Conservation (phyloP, 352 stramenopile genomes). For the Phytophthora cactorum region DNA sequence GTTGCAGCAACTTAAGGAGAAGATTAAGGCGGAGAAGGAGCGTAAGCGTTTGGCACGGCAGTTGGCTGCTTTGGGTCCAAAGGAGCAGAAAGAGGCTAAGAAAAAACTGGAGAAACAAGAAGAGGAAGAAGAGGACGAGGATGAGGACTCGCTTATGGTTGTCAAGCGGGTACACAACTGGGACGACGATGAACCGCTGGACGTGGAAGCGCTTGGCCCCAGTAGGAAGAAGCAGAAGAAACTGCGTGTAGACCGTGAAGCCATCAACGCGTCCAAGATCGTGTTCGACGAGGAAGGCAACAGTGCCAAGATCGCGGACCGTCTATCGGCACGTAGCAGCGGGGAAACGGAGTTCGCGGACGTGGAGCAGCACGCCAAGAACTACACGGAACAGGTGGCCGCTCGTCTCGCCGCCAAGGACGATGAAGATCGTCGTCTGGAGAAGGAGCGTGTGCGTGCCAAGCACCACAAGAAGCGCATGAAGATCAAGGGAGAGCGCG, state of each 20-base stretch:
- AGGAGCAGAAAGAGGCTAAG: conserved; percentile 40
- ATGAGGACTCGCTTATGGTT: conserved; percentile 92
- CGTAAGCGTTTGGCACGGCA: conserved; percentile 91
- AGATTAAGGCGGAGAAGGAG: conserved; percentile 97
- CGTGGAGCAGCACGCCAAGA: conserved; percentile 68
- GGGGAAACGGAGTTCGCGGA: conserved; percentile 61
- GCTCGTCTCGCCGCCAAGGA: conserved; percentile 82
- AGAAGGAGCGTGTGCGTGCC: conserved; percentile 89
- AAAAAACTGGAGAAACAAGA: conserved; percentile 43
- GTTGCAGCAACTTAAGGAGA: conserved; percentile 97
- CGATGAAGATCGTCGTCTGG: conserved; percentile 72
- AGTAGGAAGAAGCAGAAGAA: conserved; percentile 91
- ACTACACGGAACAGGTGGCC: conserved; percentile 69
- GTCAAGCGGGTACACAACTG: conserved; percentile 93
- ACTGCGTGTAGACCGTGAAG: conserved; percentile 76
- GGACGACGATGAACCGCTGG: conserved; percentile 58
- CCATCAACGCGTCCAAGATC: conserved; percentile 81
- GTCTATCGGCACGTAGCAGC: conserved; percentile 54
- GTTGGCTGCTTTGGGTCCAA: conserved; percentile 48
- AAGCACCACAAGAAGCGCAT: conserved; percentile 92
- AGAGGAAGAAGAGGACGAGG: conserved; percentile 63
- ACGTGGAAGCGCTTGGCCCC: conserved; percentile 58
- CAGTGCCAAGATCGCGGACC: conserved; percentile 64
- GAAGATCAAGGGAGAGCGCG: conserved; percentile 81
- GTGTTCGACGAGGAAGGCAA: conserved; percentile 97